Base-by-base conservation (phyloP, 306 rosid genomes). In the Ormosia emarginata region DNA sequence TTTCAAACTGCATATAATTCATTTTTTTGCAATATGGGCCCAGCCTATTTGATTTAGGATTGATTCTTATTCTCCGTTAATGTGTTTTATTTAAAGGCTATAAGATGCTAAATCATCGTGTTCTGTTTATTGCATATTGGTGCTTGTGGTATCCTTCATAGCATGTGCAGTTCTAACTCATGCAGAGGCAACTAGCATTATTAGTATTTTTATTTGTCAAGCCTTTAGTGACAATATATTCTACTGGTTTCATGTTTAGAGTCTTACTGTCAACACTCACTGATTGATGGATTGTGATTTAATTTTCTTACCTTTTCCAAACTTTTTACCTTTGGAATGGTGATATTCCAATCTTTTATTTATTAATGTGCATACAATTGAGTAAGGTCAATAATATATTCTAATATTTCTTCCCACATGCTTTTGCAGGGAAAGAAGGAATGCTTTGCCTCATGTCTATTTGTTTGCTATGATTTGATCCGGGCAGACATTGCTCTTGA, bases 391-490 rank as follows among this genome's bases (percentile, higher is more conserved):
- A 52, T 56, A 14, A 52, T 56, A 17, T 69, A 53, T 78, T 63
- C 71, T 34, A 43, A 79, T 59, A 86, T 24, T 13, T 52, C 8
- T 67, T 79, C 74, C 8, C 65, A 13, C 79, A 5, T 84, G 81
- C 49, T 33, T 58, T 40, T 88, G 81, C 96, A 96, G 99, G 98
- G 97, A 85, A 96, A 93, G 97, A 96, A 96, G 87, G 99, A 96
- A 85, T 96, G 98, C 89, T 93, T 92, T 77, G 99, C 99, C 12
- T 92, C 99, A 8, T 93, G 99, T 81, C 94, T 96, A 84, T 96
- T 93, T 84, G 99, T 96, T 75, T 93, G 99, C 74, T 96, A 96
- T 33, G 99, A 96, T 87, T 85, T 96, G 78, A 91, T 96, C 62
- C 92, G 98, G 75, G 88, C 92, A 1, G 99, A 96, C 33, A 72